Base-by-base conservation (phyloP, 768 basidiomycete genomes). In the Rossbeevera mucosa region DNA sequence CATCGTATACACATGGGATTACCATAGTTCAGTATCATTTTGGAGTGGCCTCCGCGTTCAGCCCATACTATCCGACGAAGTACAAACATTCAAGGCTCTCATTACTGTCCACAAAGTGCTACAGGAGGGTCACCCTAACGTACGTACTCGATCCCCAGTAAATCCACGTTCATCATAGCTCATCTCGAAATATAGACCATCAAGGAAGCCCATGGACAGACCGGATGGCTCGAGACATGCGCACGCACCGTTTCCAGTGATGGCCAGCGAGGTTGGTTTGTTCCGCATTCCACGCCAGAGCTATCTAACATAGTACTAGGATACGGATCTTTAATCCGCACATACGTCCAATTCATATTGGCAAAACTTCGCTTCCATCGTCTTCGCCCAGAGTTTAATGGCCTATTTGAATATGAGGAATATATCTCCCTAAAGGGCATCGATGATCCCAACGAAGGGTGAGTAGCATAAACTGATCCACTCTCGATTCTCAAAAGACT, bases 1-100 rank as follows among this genome's bases (percentile, higher is more conserved):
- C 63, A 97, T 99, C 67, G 91, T 98, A 22, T 99, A 94, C 71
- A 98, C 96, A 7, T 97, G 94, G 94, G 96, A 99, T 70, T 98
- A 98, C 64, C 94, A 97, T 64, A 90, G 94, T 18, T 97, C 94
- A 30, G 85, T 91, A 61, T 94, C 94, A 6, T 97, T 98, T 68
- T 99, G 96, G 96, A 93, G 91, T 61, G 93, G 92, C 25, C 78
- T 99, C 7, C 81, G 96, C 26, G 96, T 98, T 2, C 95, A 97
- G 58, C 96, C 96, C 38, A 96, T 99, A 62, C 74, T 99, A 24
- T 83, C 94, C 4, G 96, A 99, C 70, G 96, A 99, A 74, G 83
- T 98, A 0, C 94, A 96, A 72, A 95, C 96, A 0, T 99, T 98
- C 80, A 99, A 99, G 71, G 90, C 91, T 2, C 80, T 99, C 59